Percentiles rank a stretch among this genome's conserved stretches.
Evolutionary conservation across 176 grass and related monocot species (phyloP).

Genomic region (Panicum miliaceum): DNA sequence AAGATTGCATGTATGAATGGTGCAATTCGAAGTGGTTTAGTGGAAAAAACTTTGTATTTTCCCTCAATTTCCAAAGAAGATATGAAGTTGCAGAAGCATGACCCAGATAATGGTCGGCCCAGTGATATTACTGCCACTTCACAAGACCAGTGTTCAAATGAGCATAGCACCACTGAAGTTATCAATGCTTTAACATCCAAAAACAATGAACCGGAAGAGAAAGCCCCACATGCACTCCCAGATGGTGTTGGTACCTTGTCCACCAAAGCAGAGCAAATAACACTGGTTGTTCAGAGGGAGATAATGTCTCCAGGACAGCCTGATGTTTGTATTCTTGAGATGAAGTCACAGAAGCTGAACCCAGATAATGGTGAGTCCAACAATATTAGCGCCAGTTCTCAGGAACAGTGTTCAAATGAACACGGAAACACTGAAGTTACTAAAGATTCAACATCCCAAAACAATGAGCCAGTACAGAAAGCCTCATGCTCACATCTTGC

Average conservation of each 20-base stretch:
- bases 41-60: constrained; percentile 31
- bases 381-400: constrained; percentile 10
- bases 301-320: constrained; percentile 14
- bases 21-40: constrained; percentile 30
- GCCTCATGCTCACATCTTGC: constrained; percentile 20
- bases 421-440: neutral
- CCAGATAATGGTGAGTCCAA: constrained; percentile 20
- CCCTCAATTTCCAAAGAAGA: constrained; percentile 8
- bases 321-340: constrained; percentile 19
- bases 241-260: constrained; percentile 34
- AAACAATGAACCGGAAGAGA: constrained; percentile 43
- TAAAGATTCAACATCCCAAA: constrained; percentile 41
- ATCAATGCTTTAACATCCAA: constrained; percentile 24
- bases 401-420: constrained; percentile 25
- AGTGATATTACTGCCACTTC: constrained; percentile 20
- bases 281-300: neutral
- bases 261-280: constrained; percentile 24
- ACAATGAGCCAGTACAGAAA: constrained; percentile 38
- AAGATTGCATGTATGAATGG: constrained; percentile 32
- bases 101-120: constrained; percentile 6
- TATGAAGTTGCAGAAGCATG: constrained; percentile 24
- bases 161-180: neutral
- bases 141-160: constrained; percentile 20
- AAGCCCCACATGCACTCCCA: constrained; percentile 24
- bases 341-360: constrained; percentile 22